Conservation (phyloP, 257 asterid species). For the Vinca minor region DNA sequence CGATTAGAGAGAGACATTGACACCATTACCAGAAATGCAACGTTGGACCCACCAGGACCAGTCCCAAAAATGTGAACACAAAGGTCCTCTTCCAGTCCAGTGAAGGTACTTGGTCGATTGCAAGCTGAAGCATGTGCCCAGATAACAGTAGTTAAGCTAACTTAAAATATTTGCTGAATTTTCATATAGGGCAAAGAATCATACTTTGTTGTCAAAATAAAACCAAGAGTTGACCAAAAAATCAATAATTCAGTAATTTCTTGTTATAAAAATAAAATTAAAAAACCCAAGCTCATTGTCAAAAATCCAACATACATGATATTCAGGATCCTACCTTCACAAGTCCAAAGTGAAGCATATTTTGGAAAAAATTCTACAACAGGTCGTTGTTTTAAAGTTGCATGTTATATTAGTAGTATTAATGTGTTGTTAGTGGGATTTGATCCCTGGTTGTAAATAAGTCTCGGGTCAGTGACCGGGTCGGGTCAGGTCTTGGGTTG, state of each 20-base stretch:
- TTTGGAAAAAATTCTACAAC: background rate
- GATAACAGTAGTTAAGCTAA: constrained; percentile 6
- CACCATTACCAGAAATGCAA: constrained; percentile 75
- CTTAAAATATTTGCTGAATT: background rate
- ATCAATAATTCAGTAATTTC: background rate
- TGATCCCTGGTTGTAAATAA: too few species aligned
- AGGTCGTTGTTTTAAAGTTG: background rate
- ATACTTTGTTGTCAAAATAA: background rate
- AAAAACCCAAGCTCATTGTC: background rate
- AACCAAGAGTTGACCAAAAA: background rate
- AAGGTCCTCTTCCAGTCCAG: constrained; percentile 69
- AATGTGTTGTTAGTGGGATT: too few species aligned
- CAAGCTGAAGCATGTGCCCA: constrained; percentile 39
- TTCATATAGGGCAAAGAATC: background rate
- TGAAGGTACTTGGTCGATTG: constrained; percentile 54
- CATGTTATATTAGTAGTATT: too few species aligned
- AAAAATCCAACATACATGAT: background rate
- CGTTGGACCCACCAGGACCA: constrained; percentile 88
- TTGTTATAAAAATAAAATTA: background rate
- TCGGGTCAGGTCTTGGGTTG: too few species aligned
- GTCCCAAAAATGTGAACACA: constrained; percentile 69
- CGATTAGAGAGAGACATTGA: background rate
- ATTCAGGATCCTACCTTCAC: background rate
- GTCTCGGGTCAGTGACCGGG: too few species aligned
- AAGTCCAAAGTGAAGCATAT: background rate